phyloP scores from a whole-genome alignment of 2,329 filamentous ascomycete species.

The Nemania diffusa region DNA sequence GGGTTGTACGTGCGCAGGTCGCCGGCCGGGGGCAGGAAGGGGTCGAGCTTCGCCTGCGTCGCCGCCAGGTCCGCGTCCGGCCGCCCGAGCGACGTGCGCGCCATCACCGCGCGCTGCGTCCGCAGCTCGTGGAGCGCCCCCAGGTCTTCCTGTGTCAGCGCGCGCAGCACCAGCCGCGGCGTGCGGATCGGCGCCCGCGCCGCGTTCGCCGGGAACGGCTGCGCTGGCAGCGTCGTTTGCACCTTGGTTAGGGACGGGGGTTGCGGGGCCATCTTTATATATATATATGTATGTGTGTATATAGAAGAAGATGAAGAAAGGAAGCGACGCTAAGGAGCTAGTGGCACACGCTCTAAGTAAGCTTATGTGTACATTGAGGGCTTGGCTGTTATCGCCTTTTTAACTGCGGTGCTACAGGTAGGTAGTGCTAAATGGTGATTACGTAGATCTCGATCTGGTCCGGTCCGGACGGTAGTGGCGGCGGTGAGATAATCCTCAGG shows the following conservation, averaged over 20 bases:
- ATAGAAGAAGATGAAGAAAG: neutral
- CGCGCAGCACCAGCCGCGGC: conserved; percentile 40
- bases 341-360: no score
- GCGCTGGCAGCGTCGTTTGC: conserved; percentile 38
- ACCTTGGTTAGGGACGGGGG: conserved; percentile 16
- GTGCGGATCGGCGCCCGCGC: conserved; percentile 39
- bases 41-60: conserved; percentile 35
- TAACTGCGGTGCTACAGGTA: no score
- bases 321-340: no score
- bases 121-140: conserved; percentile 37
- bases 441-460: neutral
- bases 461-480: neutral
- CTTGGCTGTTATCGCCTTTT: no score
- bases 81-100: conserved; percentile 34
- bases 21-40: conserved; percentile 23
- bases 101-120: conserved; percentile 44
- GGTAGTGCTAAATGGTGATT: no score
- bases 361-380: no score
- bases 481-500: conserved; percentile 1
- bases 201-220: conserved; percentile 39
- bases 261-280: conserved; percentile 15
- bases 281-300: no score
- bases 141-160: conserved; percentile 40
- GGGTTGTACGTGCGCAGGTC: conserved; percentile 32
- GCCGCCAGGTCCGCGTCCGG: conserved; percentile 38